Evolutionary conservation across 129 eudicot species (phyloP).

Genomic region (Silybum marianum): DNA sequence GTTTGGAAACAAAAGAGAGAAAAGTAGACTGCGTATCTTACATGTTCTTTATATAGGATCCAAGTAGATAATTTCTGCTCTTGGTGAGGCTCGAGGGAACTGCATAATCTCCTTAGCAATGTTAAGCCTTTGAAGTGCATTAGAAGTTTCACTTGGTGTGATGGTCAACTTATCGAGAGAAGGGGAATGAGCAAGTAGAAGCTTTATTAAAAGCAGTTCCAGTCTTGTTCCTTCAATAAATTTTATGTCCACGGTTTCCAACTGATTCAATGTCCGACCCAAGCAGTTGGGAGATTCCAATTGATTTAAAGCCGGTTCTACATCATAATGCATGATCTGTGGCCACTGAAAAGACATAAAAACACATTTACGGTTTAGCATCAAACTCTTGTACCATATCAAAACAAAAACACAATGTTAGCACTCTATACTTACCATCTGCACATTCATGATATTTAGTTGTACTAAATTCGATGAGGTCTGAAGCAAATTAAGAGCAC

Average conservation of each 20-base stretch:
- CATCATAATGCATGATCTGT: neutral
- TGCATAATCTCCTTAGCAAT: neutral
- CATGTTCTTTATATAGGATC: neutral
- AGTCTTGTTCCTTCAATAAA: neutral
- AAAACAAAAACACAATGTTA: neutral
- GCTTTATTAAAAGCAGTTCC: neutral
- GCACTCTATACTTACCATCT: neutral
- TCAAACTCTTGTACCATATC: neutral
- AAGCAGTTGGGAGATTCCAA: neutral
- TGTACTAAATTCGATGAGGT: slow-evolving; percentile 8
- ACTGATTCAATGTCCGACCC: neutral
- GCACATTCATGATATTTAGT: neutral
- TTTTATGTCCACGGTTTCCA: neutral
- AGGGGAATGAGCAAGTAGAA: slow-evolving; percentile 14
- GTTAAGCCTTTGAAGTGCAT: neutral
- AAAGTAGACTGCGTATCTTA: neutral
- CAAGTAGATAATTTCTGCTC: neutral
- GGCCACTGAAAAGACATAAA: neutral
- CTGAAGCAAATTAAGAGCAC: slow-evolving; percentile 10
- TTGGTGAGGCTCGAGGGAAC: too few relatives aligned
- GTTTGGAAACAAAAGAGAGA: too few relatives aligned
- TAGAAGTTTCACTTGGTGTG: neutral
- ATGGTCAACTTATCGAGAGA: slow-evolving; percentile 2
- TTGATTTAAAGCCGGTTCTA: neutral
- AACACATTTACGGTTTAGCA: neutral